Conservation (phyloP, 2,329 filamentous ascomycete genomes). For the Leptographium wingfieldii region DNA sequence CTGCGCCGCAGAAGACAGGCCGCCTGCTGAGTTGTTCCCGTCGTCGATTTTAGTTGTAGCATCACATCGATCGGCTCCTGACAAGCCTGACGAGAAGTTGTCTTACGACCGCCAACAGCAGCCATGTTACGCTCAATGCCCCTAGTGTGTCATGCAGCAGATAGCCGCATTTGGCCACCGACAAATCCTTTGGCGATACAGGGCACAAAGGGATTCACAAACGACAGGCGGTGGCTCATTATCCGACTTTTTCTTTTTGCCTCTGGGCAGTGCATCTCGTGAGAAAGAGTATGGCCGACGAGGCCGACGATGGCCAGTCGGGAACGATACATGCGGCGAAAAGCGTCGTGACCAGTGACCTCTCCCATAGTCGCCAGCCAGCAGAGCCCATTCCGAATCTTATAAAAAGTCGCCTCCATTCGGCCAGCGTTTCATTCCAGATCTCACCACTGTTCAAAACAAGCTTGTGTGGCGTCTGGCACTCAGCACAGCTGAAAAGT, state of each 20-base stretch:
- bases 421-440: neutral
- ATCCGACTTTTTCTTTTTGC: neutral
- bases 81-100: neutral
- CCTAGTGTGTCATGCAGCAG: neutral
- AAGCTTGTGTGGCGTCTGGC: neutral
- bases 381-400: neutral
- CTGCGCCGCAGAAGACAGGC: neutral
- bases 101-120: neutral
- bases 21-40: neutral
- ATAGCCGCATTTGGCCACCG: neutral
- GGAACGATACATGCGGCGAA: neutral
- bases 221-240: neutral
- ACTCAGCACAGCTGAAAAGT: neutral
- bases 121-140: neutral
- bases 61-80: neutral
- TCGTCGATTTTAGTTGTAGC: neutral
- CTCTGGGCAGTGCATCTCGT: neutral
- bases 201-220: neutral
- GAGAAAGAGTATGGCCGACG: neutral
- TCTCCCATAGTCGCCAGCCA: neutral
- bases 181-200: neutral
- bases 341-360: neutral
- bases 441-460: neutral
- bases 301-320: neutral
- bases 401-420: neutral